phyloP scores from a whole-genome alignment of 352 stramenopile species.

The Phytophthora pisi region DNA sequence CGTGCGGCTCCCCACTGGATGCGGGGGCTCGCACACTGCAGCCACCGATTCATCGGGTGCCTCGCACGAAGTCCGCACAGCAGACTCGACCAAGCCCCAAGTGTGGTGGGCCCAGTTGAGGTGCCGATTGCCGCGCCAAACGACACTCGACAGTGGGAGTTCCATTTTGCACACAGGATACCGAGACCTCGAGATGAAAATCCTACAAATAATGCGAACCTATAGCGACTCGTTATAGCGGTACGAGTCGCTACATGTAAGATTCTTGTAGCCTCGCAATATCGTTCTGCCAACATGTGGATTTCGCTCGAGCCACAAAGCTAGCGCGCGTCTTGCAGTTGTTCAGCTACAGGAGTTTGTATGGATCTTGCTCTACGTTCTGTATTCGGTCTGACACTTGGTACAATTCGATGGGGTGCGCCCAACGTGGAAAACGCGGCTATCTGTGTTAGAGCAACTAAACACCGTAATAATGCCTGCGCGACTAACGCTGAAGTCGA shows the following conservation, averaged over 20 bases:
- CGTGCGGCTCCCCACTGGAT: neutral
- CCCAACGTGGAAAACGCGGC: neutral
- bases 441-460: neutral
- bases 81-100: neutral
- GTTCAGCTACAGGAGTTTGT: too few relatives aligned
- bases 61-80: neutral
- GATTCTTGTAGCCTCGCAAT: neutral
- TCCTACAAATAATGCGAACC: neutral
- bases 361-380: too few relatives aligned
- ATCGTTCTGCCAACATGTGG: neutral
- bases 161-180: neutral
- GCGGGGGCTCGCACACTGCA: neutral
- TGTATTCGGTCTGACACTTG: neutral
- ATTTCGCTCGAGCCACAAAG: neutral
- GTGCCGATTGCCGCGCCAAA: conserved; percentile 4
- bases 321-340: neutral
- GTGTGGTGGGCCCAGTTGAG: too few relatives aligned
- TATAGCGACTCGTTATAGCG: too few relatives aligned
- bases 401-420: neutral
- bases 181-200: neutral
- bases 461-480: neutral
- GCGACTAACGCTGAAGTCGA: neutral
- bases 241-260: neutral
- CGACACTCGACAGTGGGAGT: conserved; percentile 8
- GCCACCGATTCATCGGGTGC: neutral